phyloP scores from a whole-genome alignment of 495 filamentous ascomycete genomes.

The Aspergillus cristatus region DNA sequence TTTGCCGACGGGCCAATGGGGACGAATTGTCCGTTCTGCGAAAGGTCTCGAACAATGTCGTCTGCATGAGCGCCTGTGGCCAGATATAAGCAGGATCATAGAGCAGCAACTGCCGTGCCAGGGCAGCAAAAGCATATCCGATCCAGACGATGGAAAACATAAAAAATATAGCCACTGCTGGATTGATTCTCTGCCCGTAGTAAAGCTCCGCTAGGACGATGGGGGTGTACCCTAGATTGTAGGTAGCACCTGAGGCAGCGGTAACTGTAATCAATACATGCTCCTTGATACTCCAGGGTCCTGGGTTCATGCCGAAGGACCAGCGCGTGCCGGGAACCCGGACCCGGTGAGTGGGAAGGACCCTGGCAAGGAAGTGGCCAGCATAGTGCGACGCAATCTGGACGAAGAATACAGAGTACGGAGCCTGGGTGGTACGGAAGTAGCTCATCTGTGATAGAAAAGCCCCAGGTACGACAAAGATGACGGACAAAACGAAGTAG shows the following conservation, averaged over 20 bases:
- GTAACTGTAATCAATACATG: slow-evolving; percentile 48
- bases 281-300: slow-evolving; percentile 49
- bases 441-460: slow-evolving; percentile 44
- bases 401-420: slow-evolving; percentile 51
- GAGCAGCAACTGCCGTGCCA: slow-evolving; percentile 44
- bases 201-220: slow-evolving; percentile 46
- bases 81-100: slow-evolving; percentile 47
- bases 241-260: slow-evolving; percentile 44
- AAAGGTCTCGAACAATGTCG: slow-evolving; percentile 46
- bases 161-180: slow-evolving; percentile 45
- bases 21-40: slow-evolving; percentile 42
- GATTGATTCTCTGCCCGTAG: slow-evolving; percentile 39
- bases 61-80: slow-evolving; percentile 43
- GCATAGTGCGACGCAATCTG: slow-evolving; percentile 47
- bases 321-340: slow-evolving; percentile 37
- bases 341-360: slow-evolving; percentile 37
- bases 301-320: slow-evolving; percentile 46
- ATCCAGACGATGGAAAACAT: slow-evolving; percentile 49
- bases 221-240: slow-evolving; percentile 39
- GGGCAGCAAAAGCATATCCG: slow-evolving; percentile 46
- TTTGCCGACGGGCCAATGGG: slow-evolving; percentile 40
- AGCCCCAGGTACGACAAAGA: slow-evolving; percentile 46
- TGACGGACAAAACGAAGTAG: slow-evolving; percentile 42
- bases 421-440: slow-evolving; percentile 45
- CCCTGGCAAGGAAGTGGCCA: slow-evolving; percentile 42